Conservation (phyloP, 176 grass and related monocot species). For the Phoenix roebelenii region DNA sequence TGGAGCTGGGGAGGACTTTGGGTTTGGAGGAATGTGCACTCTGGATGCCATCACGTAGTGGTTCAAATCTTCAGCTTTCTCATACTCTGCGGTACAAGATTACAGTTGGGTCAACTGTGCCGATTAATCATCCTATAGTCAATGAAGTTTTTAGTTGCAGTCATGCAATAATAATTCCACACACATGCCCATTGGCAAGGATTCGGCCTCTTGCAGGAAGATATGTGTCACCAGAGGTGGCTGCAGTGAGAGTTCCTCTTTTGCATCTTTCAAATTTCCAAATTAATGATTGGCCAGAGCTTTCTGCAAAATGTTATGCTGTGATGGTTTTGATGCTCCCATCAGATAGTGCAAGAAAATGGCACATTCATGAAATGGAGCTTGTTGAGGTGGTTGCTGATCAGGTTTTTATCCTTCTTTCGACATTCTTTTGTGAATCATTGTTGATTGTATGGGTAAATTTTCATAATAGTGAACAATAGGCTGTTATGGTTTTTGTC, state of each 20-base stretch:
- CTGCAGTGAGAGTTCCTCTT: slow-evolving; percentile 34
- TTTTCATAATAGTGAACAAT: no score
- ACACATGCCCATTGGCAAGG: slow-evolving; percentile 51
- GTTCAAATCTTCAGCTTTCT: slow-evolving; percentile 50
- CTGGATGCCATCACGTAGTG: slow-evolving; percentile 57
- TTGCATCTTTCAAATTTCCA: slow-evolving; percentile 49
- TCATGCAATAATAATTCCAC: slow-evolving; percentile 43
- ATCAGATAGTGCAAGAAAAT: slow-evolving; percentile 41
- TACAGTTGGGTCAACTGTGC: slow-evolving; percentile 30
- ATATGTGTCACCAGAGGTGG: slow-evolving; percentile 43
- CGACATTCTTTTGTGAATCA: neutral
- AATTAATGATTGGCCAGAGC: slow-evolving; percentile 48
- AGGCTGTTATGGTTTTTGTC: no score
- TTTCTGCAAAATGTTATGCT: slow-evolving; percentile 36
- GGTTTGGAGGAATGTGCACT: slow-evolving; percentile 49
- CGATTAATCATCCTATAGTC: slow-evolving; percentile 46
- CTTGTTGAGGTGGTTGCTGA: slow-evolving; percentile 51
- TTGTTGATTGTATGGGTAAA: neutral
- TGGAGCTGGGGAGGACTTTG: slow-evolving; percentile 51
- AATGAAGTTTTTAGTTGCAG: slow-evolving; percentile 59
- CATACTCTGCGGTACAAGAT: slow-evolving; percentile 49
- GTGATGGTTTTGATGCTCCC: slow-evolving; percentile 63
- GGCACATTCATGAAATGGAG: slow-evolving; percentile 45
- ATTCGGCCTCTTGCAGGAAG: slow-evolving; percentile 36
- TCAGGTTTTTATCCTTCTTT: slow-evolving; percentile 26